Percentiles rank a stretch among this genome's conserved stretches.
Evolutionary conservation across 208 protist species (phyloP).

Genomic region (Balamuthia mandrillaris): DNA sequence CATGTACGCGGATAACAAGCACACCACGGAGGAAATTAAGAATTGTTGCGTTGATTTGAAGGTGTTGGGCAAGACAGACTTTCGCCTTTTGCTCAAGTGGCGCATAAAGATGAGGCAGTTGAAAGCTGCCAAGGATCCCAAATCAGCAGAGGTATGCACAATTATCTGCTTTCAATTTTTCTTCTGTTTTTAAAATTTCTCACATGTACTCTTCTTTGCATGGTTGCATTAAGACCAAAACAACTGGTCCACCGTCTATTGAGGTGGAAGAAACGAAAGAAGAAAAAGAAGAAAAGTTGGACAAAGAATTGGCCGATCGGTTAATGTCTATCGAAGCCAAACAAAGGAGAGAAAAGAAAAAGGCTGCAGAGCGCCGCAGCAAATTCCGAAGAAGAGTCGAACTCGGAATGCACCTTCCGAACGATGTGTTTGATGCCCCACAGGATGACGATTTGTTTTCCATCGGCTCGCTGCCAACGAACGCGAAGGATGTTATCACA

Average conservation of each 20-base stretch:
- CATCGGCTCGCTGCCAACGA: no score
- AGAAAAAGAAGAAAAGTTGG: conserved; percentile 69
- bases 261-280: conserved; percentile 21
- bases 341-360: conserved; percentile 87
- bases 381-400: conserved; percentile 80
- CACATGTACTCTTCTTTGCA: no score
- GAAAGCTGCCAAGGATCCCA: background rate
- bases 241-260: no score
- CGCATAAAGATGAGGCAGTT: conserved; percentile 66
- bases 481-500: no score
- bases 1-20: background rate
- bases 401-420: conserved; percentile 87
- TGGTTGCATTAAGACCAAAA: no score
- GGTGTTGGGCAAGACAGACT: conserved; percentile 88
- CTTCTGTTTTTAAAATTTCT: no score
- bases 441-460: no score
- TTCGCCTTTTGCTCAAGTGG: conserved; percentile 89
- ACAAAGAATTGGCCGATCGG: conserved; percentile 79
- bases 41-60: conserved; percentile 86
- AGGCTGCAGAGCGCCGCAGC: conserved; percentile 83
- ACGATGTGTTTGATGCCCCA: no score
- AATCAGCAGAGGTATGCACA: background rate
- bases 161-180: background rate
- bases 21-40: conserved; percentile 86
- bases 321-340: conserved; percentile 80